Evolutionary conservation across 805 yeast genomes (phyloP).

Genomic region (Candida incommunis): DNA sequence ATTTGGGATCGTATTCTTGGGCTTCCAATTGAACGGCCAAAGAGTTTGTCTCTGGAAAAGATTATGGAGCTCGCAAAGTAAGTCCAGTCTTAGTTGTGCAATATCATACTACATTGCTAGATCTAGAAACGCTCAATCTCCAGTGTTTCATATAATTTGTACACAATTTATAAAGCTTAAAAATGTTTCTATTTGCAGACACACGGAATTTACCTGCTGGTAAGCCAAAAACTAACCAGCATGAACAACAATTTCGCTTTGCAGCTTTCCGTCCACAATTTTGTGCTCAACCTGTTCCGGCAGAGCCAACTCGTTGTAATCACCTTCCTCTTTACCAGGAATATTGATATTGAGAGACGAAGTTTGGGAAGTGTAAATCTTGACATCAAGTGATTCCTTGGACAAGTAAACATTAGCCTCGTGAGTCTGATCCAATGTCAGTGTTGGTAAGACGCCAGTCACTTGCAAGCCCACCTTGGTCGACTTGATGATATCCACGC

Average conservation of each 20-base stretch:
- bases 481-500: conserved; percentile 77
- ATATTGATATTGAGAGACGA: conserved; percentile 77
- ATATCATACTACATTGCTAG: no score
- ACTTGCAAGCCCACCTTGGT: conserved; percentile 74
- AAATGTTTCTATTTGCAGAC: no score
- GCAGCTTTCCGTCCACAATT: conserved; percentile 44
- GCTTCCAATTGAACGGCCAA: conserved; percentile 76
- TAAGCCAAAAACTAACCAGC: neutral
- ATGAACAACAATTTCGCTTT: conserved; percentile 26
- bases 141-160: no score
- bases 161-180: no score
- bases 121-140: no score
- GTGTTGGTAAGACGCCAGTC: conserved; percentile 65
- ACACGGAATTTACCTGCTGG: no score
- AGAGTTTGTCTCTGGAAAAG: conserved; percentile 87
- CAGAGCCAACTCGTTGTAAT: conserved; percentile 64
- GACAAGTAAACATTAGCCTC: conserved; percentile 72
- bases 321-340: conserved; percentile 53
- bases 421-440: conserved; percentile 79
- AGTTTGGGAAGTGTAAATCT: conserved; percentile 71
- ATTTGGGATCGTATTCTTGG: conserved; percentile 77
- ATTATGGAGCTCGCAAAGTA: conserved; percentile 54
- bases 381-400: conserved; percentile 54
- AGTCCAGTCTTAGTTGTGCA: no score
- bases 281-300: conserved; percentile 88